Evolutionary conservation across 163 green algal species (phyloP).

Genomic region (Trebouxiophyceae sp.): DNA sequence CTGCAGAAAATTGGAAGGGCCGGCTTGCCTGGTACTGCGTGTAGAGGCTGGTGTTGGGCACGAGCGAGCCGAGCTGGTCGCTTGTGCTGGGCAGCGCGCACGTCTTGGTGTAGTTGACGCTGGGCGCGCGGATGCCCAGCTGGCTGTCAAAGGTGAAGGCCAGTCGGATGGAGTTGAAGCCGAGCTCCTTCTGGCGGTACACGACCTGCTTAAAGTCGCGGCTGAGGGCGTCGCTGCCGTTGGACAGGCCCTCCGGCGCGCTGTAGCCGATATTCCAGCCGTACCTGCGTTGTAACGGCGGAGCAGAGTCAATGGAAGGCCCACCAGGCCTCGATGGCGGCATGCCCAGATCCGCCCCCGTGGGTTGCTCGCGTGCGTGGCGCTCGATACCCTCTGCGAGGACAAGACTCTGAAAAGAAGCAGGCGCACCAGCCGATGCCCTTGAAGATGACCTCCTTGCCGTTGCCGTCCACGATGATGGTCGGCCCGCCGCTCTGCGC

Average conservation of each 20-base stretch:
- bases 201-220: conserved; percentile 34
- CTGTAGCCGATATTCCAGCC: not conserved
- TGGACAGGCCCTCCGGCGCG: conserved; percentile 1
- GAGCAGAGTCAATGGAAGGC: not conserved
- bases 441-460: conserved; percentile 11
- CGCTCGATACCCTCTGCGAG: not conserved
- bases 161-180: conserved; percentile 21
- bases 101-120: not conserved
- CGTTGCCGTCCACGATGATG: conserved; percentile 1
- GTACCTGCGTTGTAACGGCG: not conserved
- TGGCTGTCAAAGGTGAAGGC: conserved; percentile 14
- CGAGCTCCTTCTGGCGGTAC: conserved; percentile 17
- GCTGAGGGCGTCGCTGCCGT: conserved; percentile 10
- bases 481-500: not conserved
- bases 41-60: not conserved
- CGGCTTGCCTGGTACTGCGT: not conserved
- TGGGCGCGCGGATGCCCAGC: not conserved
- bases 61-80: not conserved
- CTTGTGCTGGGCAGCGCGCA: not conserved
- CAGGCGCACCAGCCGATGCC: conserved; percentile 9
- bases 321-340: not conserved
- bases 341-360: not conserved
- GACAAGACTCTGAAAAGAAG: conserved; percentile 8
- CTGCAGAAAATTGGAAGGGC: no score
- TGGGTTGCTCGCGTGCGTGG: not conserved